Percentiles rank a stretch among this genome's conserved stretches.
Evolutionary conservation across 169 alveolate genomes (phyloP).

Genomic region (Plasmodium gallinaceum): DNA sequence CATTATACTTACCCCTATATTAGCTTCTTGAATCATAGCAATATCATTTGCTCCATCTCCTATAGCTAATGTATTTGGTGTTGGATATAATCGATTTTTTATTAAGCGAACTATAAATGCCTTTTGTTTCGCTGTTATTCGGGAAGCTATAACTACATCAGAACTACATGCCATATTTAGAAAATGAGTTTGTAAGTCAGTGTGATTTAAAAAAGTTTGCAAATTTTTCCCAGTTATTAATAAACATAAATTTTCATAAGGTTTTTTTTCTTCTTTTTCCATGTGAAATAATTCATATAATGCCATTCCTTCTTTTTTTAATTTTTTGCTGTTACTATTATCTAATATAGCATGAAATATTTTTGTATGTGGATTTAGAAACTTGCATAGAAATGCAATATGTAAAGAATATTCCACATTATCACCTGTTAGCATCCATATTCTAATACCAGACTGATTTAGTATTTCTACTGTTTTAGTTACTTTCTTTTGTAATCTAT

Average conservation of each 20-base stretch:
- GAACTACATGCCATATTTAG: conserved; percentile 85
- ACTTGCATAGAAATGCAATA: conserved; percentile 88
- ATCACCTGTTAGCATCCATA: conserved; percentile 99
- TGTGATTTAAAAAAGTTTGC: conserved; percentile 77
- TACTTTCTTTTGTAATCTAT: conserved; percentile 92
- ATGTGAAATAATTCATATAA: conserved; percentile 80
- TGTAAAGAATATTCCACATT: conserved; percentile 99
- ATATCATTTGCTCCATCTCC: conserved; percentile 87
- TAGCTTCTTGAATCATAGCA: conserved; percentile 90
- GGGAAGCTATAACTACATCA: conserved; percentile 84
- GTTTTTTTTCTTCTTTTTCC: conserved; percentile 77
- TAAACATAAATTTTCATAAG: conserved; percentile 81
- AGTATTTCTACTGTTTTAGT: conserved; percentile 94
- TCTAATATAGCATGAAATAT: conserved; percentile 74
- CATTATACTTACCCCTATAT: conserved; percentile 96
- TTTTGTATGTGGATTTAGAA: conserved; percentile 80
- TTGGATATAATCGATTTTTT: conserved; percentile 79
- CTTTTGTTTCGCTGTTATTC: conserved; percentile 82
- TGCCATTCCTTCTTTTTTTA: conserved; percentile 72
- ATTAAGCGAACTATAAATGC: conserved; percentile 82
- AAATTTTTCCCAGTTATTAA: conserved; percentile 81
- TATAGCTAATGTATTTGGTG: conserved; percentile 84
- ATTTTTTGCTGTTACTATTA: conserved; percentile 44
- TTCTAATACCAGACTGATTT: conserved; percentile 96
- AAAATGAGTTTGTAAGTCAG: conserved; percentile 81